Evolutionary conservation across 345 rosid species (phyloP).

Genomic region (Sisymbrium altissimum): DNA sequence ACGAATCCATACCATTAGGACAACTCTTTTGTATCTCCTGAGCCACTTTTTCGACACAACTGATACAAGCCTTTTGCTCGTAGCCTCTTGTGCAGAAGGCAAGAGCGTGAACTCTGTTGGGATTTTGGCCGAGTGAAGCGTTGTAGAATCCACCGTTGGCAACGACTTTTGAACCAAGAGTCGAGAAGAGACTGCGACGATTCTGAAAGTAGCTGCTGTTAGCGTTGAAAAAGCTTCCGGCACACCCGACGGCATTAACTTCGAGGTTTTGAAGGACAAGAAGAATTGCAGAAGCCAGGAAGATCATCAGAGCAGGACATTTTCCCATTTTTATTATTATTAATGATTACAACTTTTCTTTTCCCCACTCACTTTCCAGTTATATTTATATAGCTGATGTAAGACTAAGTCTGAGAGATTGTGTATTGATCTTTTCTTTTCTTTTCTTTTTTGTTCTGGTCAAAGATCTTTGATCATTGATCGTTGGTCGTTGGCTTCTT

Average conservation of each 20-base stretch:
- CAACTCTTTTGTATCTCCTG: neutral
- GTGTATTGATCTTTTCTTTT: too few species aligned
- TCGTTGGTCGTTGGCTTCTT: too few species aligned
- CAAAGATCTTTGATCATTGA: too few species aligned
- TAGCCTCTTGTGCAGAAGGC: slow-evolving; percentile 1
- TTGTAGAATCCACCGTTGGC: neutral
- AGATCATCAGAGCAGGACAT: neutral
- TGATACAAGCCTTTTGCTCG: neutral
- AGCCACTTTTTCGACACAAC: neutral
- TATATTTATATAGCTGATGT: too few species aligned
- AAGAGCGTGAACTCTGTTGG: slow-evolving; percentile 2
- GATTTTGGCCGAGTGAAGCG: neutral
- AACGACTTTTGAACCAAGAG: neutral
- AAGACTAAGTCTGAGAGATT: too few species aligned
- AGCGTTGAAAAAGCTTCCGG: neutral
- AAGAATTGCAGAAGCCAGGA: slow-evolving; percentile 11
- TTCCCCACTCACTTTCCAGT: too few species aligned
- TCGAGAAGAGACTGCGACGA: neutral
- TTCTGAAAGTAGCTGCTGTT: neutral
- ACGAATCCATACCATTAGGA: neutral
- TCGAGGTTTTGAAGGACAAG: neutral
- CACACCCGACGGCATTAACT: neutral
- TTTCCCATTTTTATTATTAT: neutral
- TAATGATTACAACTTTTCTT: too few species aligned
- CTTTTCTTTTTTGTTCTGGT: too few species aligned